phyloP scores from a whole-genome alignment of 164 flowering plant species.

The Chimonanthus salicifolius region DNA sequence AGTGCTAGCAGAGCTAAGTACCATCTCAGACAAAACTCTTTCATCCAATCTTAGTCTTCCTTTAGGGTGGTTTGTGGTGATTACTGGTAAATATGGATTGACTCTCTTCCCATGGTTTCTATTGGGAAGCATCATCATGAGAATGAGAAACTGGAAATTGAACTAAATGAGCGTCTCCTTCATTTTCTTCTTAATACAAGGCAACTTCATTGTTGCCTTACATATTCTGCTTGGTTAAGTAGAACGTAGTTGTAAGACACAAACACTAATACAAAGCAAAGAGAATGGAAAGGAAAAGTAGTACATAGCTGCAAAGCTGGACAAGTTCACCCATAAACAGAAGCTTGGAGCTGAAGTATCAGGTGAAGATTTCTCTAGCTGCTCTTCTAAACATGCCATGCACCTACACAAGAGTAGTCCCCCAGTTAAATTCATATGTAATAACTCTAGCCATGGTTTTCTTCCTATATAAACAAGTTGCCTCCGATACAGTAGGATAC shows the following conservation, averaged over 20 bases:
- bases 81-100: not conserved
- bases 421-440: no score
- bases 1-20: no score
- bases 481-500: no score
- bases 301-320: not conserved
- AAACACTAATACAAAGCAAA: not conserved
- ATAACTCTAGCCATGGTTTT: not conserved
- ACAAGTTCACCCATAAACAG: not conserved
- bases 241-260: not conserved
- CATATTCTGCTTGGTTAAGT: not conserved
- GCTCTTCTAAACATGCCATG: constrained; percentile 53
- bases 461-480: no score
- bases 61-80: not conserved
- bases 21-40: no score
- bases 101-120: no score
- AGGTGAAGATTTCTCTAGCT: constrained; percentile 50
- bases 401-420: constrained; percentile 27
- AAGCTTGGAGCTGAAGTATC: not conserved
- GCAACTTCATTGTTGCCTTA: not conserved
- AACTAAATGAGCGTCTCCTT: not conserved
- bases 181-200: not conserved
- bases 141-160: not conserved
- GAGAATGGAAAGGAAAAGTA: not conserved
- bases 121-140: not conserved
- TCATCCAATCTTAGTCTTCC: no score